These are phyloP conservation scores for Pythium scleroteichum DNA, from an alignment of 352 stramenopile species.

Conservation along the genomic window DNA sequence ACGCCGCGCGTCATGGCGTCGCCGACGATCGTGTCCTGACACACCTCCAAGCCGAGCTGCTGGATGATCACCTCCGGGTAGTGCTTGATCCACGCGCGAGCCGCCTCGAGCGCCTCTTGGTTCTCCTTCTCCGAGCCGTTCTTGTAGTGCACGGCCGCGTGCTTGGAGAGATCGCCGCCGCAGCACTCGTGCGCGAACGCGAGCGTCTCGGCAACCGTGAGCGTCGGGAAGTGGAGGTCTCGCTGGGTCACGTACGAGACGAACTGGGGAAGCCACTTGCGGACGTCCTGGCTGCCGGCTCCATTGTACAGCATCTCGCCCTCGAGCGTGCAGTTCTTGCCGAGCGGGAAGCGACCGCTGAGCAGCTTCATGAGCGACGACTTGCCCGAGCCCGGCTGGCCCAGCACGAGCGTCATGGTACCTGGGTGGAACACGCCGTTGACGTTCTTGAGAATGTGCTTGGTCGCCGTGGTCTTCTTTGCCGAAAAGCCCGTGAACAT, in stretches of 20 bases:
- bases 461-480: conserved; percentile 7
- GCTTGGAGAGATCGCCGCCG: conserved; percentile 21
- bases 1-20: conserved; percentile 37
- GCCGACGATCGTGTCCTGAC: no score
- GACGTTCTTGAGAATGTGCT: conserved; percentile 29
- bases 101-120: conserved; percentile 7
- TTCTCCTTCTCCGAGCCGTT: conserved; percentile 22
- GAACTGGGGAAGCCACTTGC: conserved; percentile 20
- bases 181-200: conserved; percentile 30
- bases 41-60: conserved; percentile 29
- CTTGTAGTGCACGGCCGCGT: background rate
- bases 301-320: conserved; percentile 24
- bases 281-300: background rate
- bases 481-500: conserved; percentile 5
- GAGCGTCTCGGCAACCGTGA: conserved; percentile 29
- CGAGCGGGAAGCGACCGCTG: no score
- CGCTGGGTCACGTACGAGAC: conserved; percentile 18
- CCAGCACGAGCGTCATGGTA: conserved; percentile 16
- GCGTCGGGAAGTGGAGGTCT: conserved; percentile 28
- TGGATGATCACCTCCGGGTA: conserved; percentile 35
- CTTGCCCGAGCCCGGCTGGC: no score
- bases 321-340: conserved; percentile 13
- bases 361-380: no score
- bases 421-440: conserved; percentile 24
- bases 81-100: conserved; percentile 8